phyloP scores from a whole-genome alignment of 495 filamentous ascomycete species.

The Trichocladium uniseriatum region DNA sequence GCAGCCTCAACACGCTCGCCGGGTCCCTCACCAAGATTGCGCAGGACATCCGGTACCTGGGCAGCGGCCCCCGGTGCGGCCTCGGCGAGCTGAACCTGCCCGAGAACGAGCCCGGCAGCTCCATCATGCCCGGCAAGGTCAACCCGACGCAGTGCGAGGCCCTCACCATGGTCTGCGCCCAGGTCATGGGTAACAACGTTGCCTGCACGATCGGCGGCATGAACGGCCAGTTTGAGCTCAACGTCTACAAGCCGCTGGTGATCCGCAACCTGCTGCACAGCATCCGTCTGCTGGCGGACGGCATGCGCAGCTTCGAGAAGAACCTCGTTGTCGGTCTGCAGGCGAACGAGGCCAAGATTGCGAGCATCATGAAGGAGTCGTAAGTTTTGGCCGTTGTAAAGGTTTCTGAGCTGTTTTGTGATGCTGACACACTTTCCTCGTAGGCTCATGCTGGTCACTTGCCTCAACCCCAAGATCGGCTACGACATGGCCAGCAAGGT shows the following conservation, averaged over 20 bases:
- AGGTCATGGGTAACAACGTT: conserved; percentile 96
- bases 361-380: conserved; percentile 76
- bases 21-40: conserved; percentile 95
- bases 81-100: conserved; percentile 86
- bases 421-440: background rate
- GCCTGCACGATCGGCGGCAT: conserved; percentile 87
- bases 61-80: conserved; percentile 90
- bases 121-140: conserved; percentile 99
- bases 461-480: conserved; percentile 95
- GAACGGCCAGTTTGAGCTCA: conserved; percentile 97
- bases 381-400: conserved; percentile 29
- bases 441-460: conserved; percentile 96
- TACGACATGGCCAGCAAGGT: conserved; percentile 98
- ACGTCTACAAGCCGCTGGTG: conserved; percentile 96
- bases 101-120: conserved; percentile 94
- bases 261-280: conserved; percentile 94
- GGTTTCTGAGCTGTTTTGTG: background rate
- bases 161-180: conserved; percentile 92
- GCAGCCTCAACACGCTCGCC: conserved; percentile 88
- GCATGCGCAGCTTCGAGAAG: conserved; percentile 89
- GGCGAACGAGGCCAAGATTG: conserved; percentile 88
- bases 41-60: conserved; percentile 94
- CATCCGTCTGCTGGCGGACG: conserved; percentile 74
- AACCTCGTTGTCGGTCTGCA: conserved; percentile 82
- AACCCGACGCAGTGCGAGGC: conserved; percentile 98